Evolutionary conservation across 73 alveolate genomes (phyloP).

Genomic region (Stentor coeruleus): DNA sequence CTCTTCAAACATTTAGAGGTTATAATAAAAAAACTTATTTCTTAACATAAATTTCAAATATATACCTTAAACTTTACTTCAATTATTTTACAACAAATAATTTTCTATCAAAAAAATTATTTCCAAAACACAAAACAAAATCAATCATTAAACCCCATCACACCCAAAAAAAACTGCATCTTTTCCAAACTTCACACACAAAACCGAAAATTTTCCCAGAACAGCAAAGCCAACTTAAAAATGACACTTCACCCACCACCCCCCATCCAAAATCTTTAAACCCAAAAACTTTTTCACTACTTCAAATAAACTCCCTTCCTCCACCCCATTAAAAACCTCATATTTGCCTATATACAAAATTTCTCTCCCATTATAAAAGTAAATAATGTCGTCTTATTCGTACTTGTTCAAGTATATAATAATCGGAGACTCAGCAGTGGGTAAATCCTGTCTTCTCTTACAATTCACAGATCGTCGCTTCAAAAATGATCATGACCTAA

Average conservation of each 20-base stretch:
- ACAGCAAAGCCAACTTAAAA: background rate
- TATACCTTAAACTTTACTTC: too few relatives aligned
- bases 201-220: background rate
- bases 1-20: too few relatives aligned
- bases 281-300: background rate
- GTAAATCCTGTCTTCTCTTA: conserved; percentile 79
- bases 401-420: conserved; percentile 62
- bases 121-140: too few relatives aligned
- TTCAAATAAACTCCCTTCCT: background rate
- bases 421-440: conserved; percentile 81
- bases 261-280: background rate
- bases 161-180: too few relatives aligned
- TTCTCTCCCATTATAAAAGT: background rate
- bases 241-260: background rate
- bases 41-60: too few relatives aligned
- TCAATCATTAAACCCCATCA: too few relatives aligned
- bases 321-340: background rate
- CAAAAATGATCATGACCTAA: conserved; percentile 76
- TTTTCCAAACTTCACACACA: background rate
- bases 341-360: background rate
- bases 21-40: too few relatives aligned
- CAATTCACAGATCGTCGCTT: conserved; percentile 74
- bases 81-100: too few relatives aligned
- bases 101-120: too few relatives aligned
- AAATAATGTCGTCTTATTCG: conserved; percentile 34